phyloP scores from a whole-genome alignment of 2,329 filamentous ascomycete genomes.

The Colletotrichum plurivorum region DNA sequence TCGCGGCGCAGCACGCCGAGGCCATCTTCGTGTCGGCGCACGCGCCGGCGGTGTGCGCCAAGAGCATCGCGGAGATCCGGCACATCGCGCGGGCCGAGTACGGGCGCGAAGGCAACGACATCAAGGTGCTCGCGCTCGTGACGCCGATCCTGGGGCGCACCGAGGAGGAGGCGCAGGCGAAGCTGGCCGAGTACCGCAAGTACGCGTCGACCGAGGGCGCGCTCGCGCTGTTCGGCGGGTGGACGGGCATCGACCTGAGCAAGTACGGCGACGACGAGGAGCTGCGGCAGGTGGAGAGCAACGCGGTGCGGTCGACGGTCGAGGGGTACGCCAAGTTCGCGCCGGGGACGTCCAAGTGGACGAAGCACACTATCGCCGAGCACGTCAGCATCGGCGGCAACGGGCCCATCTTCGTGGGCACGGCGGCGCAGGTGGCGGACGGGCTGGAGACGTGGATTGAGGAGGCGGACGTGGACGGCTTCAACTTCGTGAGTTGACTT shows the following conservation, averaged over 20 bases:
- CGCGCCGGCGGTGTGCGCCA: conserved; percentile 71
- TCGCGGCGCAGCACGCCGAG: conserved; percentile 79
- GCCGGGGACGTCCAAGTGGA: conserved; percentile 77
- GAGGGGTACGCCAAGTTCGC: conserved; percentile 70
- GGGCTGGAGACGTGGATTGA: conserved; percentile 76
- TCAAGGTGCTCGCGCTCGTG: conserved; percentile 78
- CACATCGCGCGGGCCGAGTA: conserved; percentile 64
- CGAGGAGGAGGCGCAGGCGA: conserved; percentile 75
- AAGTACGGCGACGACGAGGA: conserved; percentile 77
- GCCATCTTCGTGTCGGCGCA: conserved; percentile 79
- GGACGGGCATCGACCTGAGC: conserved; percentile 73
- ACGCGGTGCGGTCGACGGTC: conserved; percentile 72
- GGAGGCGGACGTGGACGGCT: conserved; percentile 81
- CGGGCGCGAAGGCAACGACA: conserved; percentile 70
- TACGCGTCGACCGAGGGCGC: conserved; percentile 76
- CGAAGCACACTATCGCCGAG: conserved; percentile 77
- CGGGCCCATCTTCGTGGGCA: conserved; percentile 75
- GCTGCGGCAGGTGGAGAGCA: conserved; percentile 72
- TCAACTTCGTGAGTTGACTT: conserved; percentile 72
- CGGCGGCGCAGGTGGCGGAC: conserved; percentile 75
- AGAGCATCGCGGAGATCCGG: conserved; percentile 75
- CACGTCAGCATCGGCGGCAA: conserved; percentile 78
- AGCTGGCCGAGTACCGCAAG: conserved; percentile 72
- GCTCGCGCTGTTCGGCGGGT: conserved; percentile 79
- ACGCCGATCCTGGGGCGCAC: conserved; percentile 76